Percentiles rank a stretch among this genome's conserved stretches.
Conservation (phyloP, 495 filamentous ascomycete genomes). For the Annulohypoxylon nitens region DNA sequence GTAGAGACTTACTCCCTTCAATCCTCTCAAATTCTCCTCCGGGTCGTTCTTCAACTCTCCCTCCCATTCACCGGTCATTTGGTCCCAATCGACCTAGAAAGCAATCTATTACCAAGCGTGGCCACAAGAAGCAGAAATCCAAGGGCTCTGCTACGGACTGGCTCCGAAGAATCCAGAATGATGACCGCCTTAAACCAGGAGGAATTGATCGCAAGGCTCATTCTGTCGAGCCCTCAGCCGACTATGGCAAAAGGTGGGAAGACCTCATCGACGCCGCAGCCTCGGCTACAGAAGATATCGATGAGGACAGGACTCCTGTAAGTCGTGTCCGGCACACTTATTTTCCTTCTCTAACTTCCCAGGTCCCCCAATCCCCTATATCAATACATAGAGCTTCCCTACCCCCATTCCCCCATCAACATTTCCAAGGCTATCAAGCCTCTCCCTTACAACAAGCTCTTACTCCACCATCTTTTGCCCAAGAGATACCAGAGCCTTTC, state of each 20-base stretch:
- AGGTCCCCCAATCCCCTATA: slow-evolving; percentile 77
- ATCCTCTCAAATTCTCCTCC: slow-evolving; percentile 85
- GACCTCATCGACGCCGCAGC: slow-evolving; percentile 93
- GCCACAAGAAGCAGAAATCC: slow-evolving; percentile 82
- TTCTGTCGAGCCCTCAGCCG: slow-evolving; percentile 83
- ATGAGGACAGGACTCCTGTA: slow-evolving; percentile 85
- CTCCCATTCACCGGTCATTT: slow-evolving; percentile 76
- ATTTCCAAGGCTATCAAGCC: slow-evolving; percentile 82
- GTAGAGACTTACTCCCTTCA: slow-evolving; percentile 81
- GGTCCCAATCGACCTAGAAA: slow-evolving; percentile 80
- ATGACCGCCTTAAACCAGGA: slow-evolving; percentile 71
- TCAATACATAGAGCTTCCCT: slow-evolving; percentile 80
- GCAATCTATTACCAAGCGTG: slow-evolving; percentile 82
- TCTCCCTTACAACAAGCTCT: slow-evolving; percentile 88
- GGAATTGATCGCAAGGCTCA: slow-evolving; percentile 82
- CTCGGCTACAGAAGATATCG: slow-evolving; percentile 91
- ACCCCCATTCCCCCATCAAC: slow-evolving; percentile 73
- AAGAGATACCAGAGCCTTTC: slow-evolving; percentile 78
- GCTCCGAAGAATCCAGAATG: slow-evolving; percentile 65
- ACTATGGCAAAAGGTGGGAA: slow-evolving; percentile 91
- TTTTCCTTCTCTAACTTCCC: slow-evolving; percentile 56
- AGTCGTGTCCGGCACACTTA: slow-evolving; percentile 57
- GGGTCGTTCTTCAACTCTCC: slow-evolving; percentile 86
- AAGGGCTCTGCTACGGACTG: slow-evolving; percentile 66
- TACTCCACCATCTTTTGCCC: slow-evolving; percentile 80